Evolutionary conservation across 352 stramenopile genomes (phyloP).

Genomic region (Albugo candida): DNA sequence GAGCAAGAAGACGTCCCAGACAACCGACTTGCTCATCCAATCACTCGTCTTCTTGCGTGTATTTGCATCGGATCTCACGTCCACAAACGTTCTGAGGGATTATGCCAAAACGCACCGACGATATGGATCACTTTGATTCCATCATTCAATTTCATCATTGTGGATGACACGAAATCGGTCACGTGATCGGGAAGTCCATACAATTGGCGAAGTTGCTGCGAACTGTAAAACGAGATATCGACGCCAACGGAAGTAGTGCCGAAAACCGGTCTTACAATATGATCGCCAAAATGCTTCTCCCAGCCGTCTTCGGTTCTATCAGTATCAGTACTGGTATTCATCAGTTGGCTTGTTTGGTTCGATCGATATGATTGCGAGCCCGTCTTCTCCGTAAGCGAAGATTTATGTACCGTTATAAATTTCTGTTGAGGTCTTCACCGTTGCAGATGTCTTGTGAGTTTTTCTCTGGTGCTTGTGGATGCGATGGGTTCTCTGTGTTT

Average conservation of each 20-base stretch:
- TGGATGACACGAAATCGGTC: slow-evolving; percentile 61
- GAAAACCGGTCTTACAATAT: slow-evolving; percentile 75
- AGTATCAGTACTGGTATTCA: slow-evolving; percentile 11
- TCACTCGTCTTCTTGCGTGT: slow-evolving; percentile 41
- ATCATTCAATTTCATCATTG: slow-evolving; percentile 7
- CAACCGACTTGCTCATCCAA: slow-evolving; percentile 90
- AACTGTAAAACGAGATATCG: slow-evolving; percentile 86
- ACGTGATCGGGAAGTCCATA: slow-evolving; percentile 98
- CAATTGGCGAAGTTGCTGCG: slow-evolving; percentile 30
- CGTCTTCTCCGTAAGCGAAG: slow-evolving; percentile 95
- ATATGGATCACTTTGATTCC: slow-evolving; percentile 97
- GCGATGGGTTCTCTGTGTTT: slow-evolving; percentile 35
- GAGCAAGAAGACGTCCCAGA: slow-evolving; percentile 96
- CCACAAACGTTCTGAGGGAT: slow-evolving; percentile 97
- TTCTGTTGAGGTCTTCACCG: no score
- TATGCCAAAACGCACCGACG: slow-evolving; percentile 97
- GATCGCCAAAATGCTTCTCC: slow-evolving; percentile 89
- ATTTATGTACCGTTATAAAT: slow-evolving; percentile 84
- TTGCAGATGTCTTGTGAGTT: no score
- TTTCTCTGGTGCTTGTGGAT: slow-evolving; percentile 11
- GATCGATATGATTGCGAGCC: slow-evolving; percentile 91
- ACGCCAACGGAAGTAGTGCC: slow-evolving; percentile 87
- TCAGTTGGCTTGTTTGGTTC: slow-evolving; percentile 38
- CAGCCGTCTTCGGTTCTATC: slow-evolving; percentile 50
- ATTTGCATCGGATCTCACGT: slow-evolving; percentile 54